These are phyloP conservation scores for Colletotrichum phormii DNA, from an alignment of 2,329 filamentous ascomycete genomes.

Conservation along the genomic window DNA sequence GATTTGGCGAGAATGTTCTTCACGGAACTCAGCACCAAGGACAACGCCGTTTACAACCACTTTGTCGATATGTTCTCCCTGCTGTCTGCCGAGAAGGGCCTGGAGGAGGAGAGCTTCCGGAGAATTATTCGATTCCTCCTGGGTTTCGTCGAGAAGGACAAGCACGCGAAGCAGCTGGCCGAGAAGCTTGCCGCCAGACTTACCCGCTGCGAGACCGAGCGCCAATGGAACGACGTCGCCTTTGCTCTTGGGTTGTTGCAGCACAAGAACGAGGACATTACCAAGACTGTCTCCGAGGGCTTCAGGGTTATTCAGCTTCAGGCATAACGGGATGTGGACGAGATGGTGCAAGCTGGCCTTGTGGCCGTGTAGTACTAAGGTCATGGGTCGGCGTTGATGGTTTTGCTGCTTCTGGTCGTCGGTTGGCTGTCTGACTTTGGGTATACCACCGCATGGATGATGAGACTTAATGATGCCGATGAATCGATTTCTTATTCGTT, in stretches of 20 bases:
- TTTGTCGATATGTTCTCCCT: conserved; percentile 99
- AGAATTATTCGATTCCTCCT: conserved; percentile 92
- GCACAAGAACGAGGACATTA: conserved; percentile 93
- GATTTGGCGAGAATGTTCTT: conserved; percentile 99
- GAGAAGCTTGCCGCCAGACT: conserved; percentile 92
- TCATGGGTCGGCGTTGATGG: conserved; percentile 31
- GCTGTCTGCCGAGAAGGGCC: conserved; percentile 81
- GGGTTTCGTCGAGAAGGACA: conserved; percentile 99
- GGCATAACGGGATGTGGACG: conserved; percentile 53
- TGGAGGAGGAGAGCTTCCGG: conserved; percentile 88
- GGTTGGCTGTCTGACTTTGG: conserved; percentile 23
- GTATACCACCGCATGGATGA: conserved; percentile 34
- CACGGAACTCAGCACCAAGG: conserved; percentile 95
- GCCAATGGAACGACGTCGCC: conserved; percentile 97
- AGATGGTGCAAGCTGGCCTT: conserved; percentile 10
- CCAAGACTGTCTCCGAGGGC: conserved; percentile 79
- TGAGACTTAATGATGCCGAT: conserved; percentile 31
- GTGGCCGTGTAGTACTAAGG: conserved; percentile 26
- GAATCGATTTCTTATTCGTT: conserved; percentile 17
- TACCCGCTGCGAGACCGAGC: conserved; percentile 86
- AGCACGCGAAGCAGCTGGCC: conserved; percentile 93
- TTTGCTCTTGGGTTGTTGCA: conserved; percentile 90
- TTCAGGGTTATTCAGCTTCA: conserved; percentile 77
- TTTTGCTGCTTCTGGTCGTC: conserved; percentile 23
- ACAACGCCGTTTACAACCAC: conserved; percentile 99